phyloP scores from a whole-genome alignment of 495 filamentous ascomycete genomes.

The Tuber indicum region DNA sequence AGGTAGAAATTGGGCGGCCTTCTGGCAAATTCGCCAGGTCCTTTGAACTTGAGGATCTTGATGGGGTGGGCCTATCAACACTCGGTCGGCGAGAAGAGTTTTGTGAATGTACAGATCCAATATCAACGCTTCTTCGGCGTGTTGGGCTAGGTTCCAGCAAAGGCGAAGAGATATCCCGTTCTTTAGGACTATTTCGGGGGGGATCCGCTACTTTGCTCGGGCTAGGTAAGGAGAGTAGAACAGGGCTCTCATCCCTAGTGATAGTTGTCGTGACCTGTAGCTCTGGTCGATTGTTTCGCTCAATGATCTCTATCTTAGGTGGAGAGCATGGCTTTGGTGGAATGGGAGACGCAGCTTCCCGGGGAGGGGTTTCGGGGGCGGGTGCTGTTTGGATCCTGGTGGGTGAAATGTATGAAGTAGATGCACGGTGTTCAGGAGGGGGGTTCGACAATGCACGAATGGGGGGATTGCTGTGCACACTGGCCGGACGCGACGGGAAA shows the following conservation, averaged over 20 bases:
- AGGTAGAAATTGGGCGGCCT: slow-evolving; percentile 16
- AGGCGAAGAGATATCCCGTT: not conserved
- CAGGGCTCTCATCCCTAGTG: slow-evolving; percentile 19
- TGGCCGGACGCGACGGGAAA: slow-evolving; percentile 22
- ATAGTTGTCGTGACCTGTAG: slow-evolving; percentile 41
- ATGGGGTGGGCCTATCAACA: slow-evolving; percentile 22
- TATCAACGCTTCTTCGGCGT: slow-evolving; percentile 26
- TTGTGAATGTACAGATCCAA: slow-evolving; percentile 15
- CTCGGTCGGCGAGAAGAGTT: slow-evolving; percentile 28
- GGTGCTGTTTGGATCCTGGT: slow-evolving; percentile 14
- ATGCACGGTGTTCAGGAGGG: slow-evolving; percentile 14
- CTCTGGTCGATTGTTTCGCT: slow-evolving; percentile 37
- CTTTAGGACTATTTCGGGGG: not conserved
- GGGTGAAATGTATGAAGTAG: slow-evolving; percentile 18
- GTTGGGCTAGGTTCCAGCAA: not conserved
- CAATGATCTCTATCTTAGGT: slow-evolving; percentile 37
- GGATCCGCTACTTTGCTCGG: not conserved
- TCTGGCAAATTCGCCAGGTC: slow-evolving; percentile 34
- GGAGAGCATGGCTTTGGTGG: slow-evolving; percentile 17
- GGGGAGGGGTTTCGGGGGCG: not conserved
- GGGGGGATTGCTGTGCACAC: slow-evolving; percentile 26
- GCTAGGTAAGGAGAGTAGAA: not conserved
- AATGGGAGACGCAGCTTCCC: slow-evolving; percentile 7
- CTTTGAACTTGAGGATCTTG: slow-evolving; percentile 30
- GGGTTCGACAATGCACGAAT: slow-evolving; percentile 31